Percentiles rank a stretch among this genome's conserved stretches.
These are phyloP conservation scores for Tylopilus sp. DNA, from an alignment of 1,284 basidiomycete genomes.

Conservation along the genomic window DNA sequence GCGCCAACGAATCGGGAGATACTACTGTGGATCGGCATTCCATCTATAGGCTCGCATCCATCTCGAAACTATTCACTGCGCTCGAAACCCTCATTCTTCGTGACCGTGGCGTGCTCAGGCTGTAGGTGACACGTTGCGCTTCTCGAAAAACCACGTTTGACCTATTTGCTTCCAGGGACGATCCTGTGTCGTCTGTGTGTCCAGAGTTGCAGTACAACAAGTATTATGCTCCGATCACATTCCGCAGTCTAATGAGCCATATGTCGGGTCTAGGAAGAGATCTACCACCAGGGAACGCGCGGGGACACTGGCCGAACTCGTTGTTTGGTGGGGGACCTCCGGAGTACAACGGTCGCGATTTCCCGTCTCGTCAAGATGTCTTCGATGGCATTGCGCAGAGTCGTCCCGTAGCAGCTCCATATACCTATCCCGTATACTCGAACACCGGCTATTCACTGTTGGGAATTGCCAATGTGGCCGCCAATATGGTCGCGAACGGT, in stretches of 20 bases:
- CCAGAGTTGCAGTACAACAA: constrained; percentile 33
- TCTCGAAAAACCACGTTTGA: not conserved
- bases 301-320: constrained; percentile 49
- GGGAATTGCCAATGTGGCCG: constrained; percentile 55
- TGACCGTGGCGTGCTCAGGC: constrained; percentile 53
- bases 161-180: constrained; percentile 22
- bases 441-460: constrained; percentile 58
- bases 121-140: constrained; percentile 41
- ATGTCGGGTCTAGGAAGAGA: constrained; percentile 60
- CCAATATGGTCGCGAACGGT: constrained; percentile 46
- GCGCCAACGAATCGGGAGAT: constrained; percentile 55
- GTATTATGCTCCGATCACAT: constrained; percentile 50
- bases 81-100: constrained; percentile 59
- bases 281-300: constrained; percentile 53
- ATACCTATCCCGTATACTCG: constrained; percentile 59
- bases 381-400: constrained; percentile 48
- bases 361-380: constrained; percentile 43
- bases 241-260: constrained; percentile 59
- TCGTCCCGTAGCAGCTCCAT: constrained; percentile 54
- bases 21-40: constrained; percentile 50
- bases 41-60: constrained; percentile 59
- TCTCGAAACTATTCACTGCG: constrained; percentile 60
- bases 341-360: constrained; percentile 40
- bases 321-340: constrained; percentile 40
- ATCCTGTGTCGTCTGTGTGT: constrained; percentile 32